Percentiles rank a stretch among this genome's conserved stretches.
Conservation (phyloP, 2,329 filamentous ascomycete species). For the Venturiaceae sp. region DNA sequence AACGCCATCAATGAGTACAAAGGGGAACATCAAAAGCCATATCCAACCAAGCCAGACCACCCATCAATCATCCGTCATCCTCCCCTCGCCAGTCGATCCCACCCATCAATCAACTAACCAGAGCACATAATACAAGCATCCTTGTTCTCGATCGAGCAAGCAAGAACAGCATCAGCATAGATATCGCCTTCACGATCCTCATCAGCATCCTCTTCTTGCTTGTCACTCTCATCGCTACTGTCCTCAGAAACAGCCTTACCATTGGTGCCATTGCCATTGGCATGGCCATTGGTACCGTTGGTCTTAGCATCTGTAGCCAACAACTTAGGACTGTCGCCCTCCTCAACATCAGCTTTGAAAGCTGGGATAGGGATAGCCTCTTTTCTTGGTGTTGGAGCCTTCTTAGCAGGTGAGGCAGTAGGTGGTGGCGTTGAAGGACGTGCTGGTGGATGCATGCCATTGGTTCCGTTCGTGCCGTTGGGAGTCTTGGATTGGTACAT, state of each 20-base stretch:
- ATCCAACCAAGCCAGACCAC: not conserved
- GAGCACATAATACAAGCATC: slow-evolving; percentile 97
- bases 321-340: slow-evolving; percentile 59
- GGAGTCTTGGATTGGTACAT: slow-evolving; percentile 53
- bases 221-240: slow-evolving; percentile 14
- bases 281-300: not conserved
- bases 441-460: slow-evolving; percentile 36
- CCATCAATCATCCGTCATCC: not conserved
- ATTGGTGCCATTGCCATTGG: not conserved
- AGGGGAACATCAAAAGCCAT: not conserved
- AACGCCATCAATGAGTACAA: not conserved
- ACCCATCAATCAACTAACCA: slow-evolving; percentile 46
- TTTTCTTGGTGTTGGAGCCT: slow-evolving; percentile 33
- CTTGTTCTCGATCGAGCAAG: slow-evolving; percentile 95
- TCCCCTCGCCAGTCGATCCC: not conserved
- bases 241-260: slow-evolving; percentile 12
- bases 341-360: slow-evolving; percentile 68
- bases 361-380: slow-evolving; percentile 53
- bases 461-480: slow-evolving; percentile 17
- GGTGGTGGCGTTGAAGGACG: slow-evolving; percentile 60
- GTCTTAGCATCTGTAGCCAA: slow-evolving; percentile 1
- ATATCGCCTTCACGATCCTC: slow-evolving; percentile 78
- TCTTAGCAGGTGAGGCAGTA: slow-evolving; percentile 51
- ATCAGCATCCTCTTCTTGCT: slow-evolving; percentile 64
- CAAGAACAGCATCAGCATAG: slow-evolving; percentile 83